These are phyloP conservation scores for Pestalotiopsis sp. DNA, from an alignment of 2,329 filamentous ascomycete species.

Conservation along the genomic window DNA sequence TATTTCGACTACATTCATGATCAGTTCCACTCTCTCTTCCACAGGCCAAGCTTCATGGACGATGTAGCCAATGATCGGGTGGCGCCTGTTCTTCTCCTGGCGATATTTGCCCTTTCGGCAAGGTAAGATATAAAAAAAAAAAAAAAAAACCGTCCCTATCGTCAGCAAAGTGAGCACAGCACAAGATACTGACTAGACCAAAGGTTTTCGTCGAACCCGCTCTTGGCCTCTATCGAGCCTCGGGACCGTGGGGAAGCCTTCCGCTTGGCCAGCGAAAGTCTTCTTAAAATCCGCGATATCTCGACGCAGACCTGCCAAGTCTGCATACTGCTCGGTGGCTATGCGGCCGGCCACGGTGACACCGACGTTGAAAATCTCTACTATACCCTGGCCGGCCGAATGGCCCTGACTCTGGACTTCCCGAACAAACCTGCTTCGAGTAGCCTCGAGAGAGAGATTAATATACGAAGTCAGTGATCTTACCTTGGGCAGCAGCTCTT, in stretches of 20 bases:
- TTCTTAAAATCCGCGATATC: constrained; percentile 37
- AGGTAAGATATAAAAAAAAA: constrained; percentile 9
- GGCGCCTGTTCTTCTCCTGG: constrained; percentile 24
- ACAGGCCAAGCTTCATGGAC: constrained; percentile 28
- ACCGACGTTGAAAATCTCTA: constrained; percentile 39
- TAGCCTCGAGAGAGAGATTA: constrained; percentile 36
- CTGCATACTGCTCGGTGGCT: constrained; percentile 38
- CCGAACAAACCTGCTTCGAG: constrained; percentile 30
- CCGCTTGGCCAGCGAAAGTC: constrained; percentile 23
- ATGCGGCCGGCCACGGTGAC: constrained; percentile 36
- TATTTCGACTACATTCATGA: constrained; percentile 37
- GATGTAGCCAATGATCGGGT: constrained; percentile 25
- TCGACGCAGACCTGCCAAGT: constrained; percentile 40
- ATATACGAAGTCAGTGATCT: constrained; percentile 29
- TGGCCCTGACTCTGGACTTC: constrained; percentile 38
- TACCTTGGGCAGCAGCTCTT: background rate
- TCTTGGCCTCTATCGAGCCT: constrained; percentile 22
- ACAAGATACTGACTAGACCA: background rate
- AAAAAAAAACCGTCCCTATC: background rate
- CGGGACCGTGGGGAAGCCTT: constrained; percentile 24
- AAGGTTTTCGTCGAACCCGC: constrained; percentile 26
- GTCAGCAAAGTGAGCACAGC: too few species aligned
- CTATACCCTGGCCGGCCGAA: constrained; percentile 38
- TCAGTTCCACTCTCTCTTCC: constrained; percentile 35
- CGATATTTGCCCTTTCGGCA: constrained; percentile 28